A percentile compares a stretch with the other conserved stretches of the same genome.
Conservation (phyloP, 2,329 filamentous ascomycete species). For the Keithomyces neogunnii region DNA sequence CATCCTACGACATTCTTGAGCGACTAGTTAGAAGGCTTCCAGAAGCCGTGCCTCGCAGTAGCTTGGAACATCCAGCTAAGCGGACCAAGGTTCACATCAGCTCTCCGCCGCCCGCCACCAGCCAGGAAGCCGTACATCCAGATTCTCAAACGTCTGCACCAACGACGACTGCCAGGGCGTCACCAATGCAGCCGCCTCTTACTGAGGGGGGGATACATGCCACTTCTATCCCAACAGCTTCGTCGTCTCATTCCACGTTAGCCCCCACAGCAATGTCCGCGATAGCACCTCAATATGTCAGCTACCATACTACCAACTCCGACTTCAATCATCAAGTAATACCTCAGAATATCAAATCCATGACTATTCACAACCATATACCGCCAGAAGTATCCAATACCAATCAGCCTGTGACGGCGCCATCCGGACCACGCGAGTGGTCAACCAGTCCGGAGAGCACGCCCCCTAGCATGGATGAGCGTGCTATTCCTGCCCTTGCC, state of each 20-base stretch:
- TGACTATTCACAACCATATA: not conserved
- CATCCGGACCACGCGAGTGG: not conserved
- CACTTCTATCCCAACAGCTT: not conserved
- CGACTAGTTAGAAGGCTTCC: conserved; percentile 21
- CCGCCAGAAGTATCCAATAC: not conserved
- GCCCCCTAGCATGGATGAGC: not conserved
- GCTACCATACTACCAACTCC: not conserved
- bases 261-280: not conserved
- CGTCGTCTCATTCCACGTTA: not conserved
- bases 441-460: conserved; percentile 1
- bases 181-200: not conserved
- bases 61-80: conserved; percentile 5
- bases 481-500: not conserved
- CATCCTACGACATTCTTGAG: conserved; percentile 24
- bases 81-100: conserved; percentile 2
- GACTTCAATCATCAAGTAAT: not conserved
- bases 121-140: not conserved
- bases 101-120: not conserved
- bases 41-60: not conserved
- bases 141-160: not conserved
- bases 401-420: not conserved
- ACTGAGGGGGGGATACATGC: not conserved
- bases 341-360: not conserved
- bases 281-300: not conserved
- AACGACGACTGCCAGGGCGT: not conserved